A percentile compares a stretch with the other conserved stretches of the same genome.
Conservation (phyloP, 2,329 filamentous ascomycete genomes). For the Phaeosphaeria sp. region DNA sequence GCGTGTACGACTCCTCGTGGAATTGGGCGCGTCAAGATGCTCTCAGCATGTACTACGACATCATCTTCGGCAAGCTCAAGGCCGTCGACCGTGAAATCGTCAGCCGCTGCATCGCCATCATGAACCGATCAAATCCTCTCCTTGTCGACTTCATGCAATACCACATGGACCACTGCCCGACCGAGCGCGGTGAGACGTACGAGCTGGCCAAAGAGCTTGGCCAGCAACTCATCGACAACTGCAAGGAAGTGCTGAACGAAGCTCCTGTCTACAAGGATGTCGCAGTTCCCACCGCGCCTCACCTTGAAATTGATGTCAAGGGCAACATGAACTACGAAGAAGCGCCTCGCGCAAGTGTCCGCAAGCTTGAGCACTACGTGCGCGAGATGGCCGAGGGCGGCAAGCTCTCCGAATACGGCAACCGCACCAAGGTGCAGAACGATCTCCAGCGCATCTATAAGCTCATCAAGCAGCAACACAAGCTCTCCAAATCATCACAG, state of each 20-base stretch:
- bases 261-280: constrained; percentile 97
- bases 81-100: constrained; percentile 97
- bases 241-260: constrained; percentile 84
- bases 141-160: constrained; percentile 99
- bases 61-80: constrained; percentile 94
- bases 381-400: constrained; percentile 98
- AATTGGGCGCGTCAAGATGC: constrained; percentile 99
- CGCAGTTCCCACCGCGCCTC: constrained; percentile 85
- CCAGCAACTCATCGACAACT: constrained; percentile 94
- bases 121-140: constrained; percentile 97
- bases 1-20: constrained; percentile 97
- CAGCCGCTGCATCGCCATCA: constrained; percentile 97
- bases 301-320: constrained; percentile 88
- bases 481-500: constrained; percentile 93
- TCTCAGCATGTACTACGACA: constrained; percentile 98
- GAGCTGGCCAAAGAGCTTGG: constrained; percentile 96
- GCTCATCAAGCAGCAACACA: constrained; percentile 97
- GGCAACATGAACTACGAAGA: constrained; percentile 95
- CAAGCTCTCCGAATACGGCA: constrained; percentile 98
- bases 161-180: constrained; percentile 98
- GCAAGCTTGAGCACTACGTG: constrained; percentile 98
- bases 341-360: constrained; percentile 82
- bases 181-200: constrained; percentile 96
- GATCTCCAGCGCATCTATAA: constrained; percentile 96
- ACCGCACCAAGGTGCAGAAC: constrained; percentile 96